A percentile compares a stretch with the other conserved stretches of the same genome.
phyloP scores from a whole-genome alignment of 352 stramenopile genomes.

The Peronospora destructor region DNA sequence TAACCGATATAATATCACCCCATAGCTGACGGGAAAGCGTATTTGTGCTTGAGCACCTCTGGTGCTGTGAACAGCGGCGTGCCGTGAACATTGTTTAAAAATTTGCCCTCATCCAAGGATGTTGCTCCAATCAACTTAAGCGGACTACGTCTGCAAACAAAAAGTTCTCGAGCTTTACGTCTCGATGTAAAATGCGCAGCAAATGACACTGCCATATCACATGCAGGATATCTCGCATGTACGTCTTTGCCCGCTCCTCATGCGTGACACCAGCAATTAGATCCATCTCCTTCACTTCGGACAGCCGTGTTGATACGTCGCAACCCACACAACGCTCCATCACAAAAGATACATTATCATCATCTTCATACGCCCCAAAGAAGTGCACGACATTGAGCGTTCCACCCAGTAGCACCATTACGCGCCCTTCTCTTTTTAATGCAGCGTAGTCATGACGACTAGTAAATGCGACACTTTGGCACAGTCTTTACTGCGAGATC shows the following conservation, averaged over 20 bases:
- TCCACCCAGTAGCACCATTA: constrained; percentile 70
- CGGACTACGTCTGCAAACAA: constrained; percentile 64
- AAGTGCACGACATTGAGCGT: constrained; percentile 82
- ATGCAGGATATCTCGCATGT: constrained; percentile 74
- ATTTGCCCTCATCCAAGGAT: constrained; percentile 40
- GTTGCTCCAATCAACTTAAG: constrained; percentile 68
- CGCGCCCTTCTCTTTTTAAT: constrained; percentile 60
- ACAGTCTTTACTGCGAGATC: constrained; percentile 77
- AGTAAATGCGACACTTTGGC: constrained; percentile 54
- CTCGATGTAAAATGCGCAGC: constrained; percentile 59
- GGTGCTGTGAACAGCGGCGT: constrained; percentile 72
- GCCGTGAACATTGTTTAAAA: constrained; percentile 45
- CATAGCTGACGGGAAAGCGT: constrained; percentile 71
- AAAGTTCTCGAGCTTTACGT: constrained; percentile 81
- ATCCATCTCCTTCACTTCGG: constrained; percentile 12
- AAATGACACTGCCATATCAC: constrained; percentile 78
- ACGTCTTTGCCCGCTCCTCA: constrained; percentile 44
- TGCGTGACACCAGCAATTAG: constrained; percentile 10
- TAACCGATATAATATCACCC: constrained; percentile 68
- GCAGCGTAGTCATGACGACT: constrained; percentile 53
- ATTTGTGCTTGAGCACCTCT: constrained; percentile 53
- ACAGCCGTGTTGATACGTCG: constrained; percentile 42
- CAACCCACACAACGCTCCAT: constrained; percentile 77
- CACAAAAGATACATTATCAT: constrained; percentile 62
- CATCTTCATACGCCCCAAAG: constrained; percentile 74